Base-by-base conservation (phyloP, 2,329 filamentous ascomycete genomes). In the Didymosphaeria variabile region DNA sequence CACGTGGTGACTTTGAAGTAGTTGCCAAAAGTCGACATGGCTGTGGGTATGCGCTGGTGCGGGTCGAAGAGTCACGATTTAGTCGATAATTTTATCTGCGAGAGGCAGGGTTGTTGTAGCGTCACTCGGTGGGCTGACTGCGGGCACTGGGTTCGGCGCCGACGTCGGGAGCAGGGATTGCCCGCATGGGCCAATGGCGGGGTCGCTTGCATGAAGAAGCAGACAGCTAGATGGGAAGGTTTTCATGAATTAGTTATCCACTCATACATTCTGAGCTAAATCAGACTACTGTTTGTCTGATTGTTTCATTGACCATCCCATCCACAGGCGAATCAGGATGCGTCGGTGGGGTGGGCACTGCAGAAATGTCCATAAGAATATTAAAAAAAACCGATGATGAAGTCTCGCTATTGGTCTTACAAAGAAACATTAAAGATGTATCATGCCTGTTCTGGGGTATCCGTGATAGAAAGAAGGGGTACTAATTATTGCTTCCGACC, bases 1-100 rank as follows among this genome's bases (percentile, higher is more conserved):
- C 86, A 93, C 88, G 92, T 96, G 66, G 91, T 93, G 69, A 96
- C 92, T 71, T 86, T 86, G 81, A 95, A 95, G 79, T 89, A 86
- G 54, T 90, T 84, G 71, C 94, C 93, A 80, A 96, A 97, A 58
- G 92, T 94, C 71, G 93, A 97, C 73, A 74, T 74, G 55, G 17
- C 66, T 34, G 17, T 65, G 44, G 51, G 21, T 44, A 31, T 36
- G 12, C 42, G 40, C 42, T 29, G 26, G 44, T 53, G 31, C 29
- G 29, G 10, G 52, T 59, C 26, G 49, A 47, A 57, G 47, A 56
- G 55, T 61, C 59, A 61, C 13, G 15, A 5, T 31, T 32, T 46
- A 34, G 34, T 40, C 34, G 19, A 36, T 17, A 40, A 59, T 56
- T 56, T 57, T 54, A 47, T 53, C 57, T 47, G 34, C 26, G 59